Conservation (phyloP, 805 yeast genomes). For the Pichia ethanolica region DNA sequence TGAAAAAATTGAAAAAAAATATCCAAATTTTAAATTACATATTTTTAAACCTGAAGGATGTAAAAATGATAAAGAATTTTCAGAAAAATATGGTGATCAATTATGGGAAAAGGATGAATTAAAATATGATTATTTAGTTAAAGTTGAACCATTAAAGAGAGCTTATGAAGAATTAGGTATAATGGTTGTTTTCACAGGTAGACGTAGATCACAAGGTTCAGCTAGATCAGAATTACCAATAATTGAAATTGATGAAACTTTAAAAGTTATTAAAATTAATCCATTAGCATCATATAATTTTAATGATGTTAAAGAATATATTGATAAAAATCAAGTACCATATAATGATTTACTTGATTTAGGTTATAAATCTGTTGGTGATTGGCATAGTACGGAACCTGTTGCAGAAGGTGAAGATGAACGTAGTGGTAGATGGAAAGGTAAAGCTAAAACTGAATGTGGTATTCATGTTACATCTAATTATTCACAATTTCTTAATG, state of each 20-base stretch:
- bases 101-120: slow-evolving; percentile 81
- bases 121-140: slow-evolving; percentile 76
- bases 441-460: slow-evolving; percentile 86
- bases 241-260: slow-evolving; percentile 63
- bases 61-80: slow-evolving; percentile 54
- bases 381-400: slow-evolving; percentile 90
- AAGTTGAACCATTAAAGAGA: slow-evolving; percentile 87
- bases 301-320: slow-evolving; percentile 58
- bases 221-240: slow-evolving; percentile 64
- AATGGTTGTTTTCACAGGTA: slow-evolving; percentile 85
- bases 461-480: slow-evolving; percentile 83
- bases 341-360: slow-evolving; percentile 75
- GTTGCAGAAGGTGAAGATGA: slow-evolving; percentile 91
- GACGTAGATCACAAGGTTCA: slow-evolving; percentile 88
- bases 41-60: slow-evolving; percentile 60
- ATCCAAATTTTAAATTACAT: slow-evolving; percentile 45
- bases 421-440: slow-evolving; percentile 96
- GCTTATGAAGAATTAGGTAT: slow-evolving; percentile 70
- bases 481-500: slow-evolving; percentile 52
- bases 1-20: slow-evolving; percentile 45
- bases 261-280: slow-evolving; percentile 76
- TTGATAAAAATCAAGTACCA: slow-evolving; percentile 68
- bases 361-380: slow-evolving; percentile 91
- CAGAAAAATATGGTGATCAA: slow-evolving; percentile 57
- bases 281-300: slow-evolving; percentile 85